These are phyloP conservation scores for Cytospora mali DNA, from an alignment of 2,329 filamentous ascomycete genomes.

Conservation along the genomic window DNA sequence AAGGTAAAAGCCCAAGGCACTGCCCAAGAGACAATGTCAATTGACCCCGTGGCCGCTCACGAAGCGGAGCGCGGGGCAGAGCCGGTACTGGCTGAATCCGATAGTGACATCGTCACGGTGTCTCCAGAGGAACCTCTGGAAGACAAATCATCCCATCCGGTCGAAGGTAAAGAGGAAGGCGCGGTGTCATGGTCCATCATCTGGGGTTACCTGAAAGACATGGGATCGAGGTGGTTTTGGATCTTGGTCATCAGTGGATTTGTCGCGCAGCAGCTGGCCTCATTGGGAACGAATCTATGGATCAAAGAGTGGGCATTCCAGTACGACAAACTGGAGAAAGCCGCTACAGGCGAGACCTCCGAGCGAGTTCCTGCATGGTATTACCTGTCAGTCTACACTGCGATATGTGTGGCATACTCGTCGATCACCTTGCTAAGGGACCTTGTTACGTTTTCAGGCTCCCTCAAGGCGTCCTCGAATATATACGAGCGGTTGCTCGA, in stretches of 20 bases:
- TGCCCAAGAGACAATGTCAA: too few species aligned
- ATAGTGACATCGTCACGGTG: background rate
- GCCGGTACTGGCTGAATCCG: too few species aligned
- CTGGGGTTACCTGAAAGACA: background rate
- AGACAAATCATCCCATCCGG: background rate
- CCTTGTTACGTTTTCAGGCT: background rate
- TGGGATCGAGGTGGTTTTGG: background rate
- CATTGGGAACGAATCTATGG: constrained; percentile 1
- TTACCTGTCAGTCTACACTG: background rate
- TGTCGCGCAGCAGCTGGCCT: background rate
- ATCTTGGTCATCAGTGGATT: background rate
- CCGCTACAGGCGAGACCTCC: background rate
- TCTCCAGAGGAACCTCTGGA: background rate
- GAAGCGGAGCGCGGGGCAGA: too few species aligned
- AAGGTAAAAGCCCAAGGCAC: too few species aligned
- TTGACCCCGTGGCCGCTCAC: too few species aligned
- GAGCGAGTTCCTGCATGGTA: background rate
- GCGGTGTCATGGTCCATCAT: constrained; percentile 1
- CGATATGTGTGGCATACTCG: background rate
- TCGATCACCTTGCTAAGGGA: background rate
- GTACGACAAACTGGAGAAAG: background rate
- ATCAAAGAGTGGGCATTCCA: background rate
- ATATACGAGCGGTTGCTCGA: background rate
- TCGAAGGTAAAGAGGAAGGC: constrained; percentile 1
- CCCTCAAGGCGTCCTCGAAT: constrained; percentile 1